Conservation (phyloP, 169 alveolate genomes). For the Babesia gibsoni region DNA sequence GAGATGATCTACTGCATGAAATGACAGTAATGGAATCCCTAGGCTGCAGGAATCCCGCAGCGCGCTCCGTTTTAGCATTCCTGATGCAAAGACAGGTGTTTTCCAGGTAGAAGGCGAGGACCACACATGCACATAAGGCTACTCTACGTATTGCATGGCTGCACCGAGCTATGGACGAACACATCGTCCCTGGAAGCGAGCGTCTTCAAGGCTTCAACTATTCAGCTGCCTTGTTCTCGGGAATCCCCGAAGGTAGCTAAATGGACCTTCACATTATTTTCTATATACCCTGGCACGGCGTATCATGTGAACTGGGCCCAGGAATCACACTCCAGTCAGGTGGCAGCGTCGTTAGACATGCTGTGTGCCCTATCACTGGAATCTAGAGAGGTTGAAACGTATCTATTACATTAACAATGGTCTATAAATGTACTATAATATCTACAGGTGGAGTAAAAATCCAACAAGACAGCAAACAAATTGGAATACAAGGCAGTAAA, state of each 20-base stretch:
- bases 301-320: too few relatives aligned
- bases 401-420: too few relatives aligned
- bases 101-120: neutral
- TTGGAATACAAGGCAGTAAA: conserved; percentile 26
- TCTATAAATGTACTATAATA: too few relatives aligned
- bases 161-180: neutral
- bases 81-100: neutral
- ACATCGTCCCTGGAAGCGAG: neutral
- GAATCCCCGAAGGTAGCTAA: neutral
- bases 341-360: too few relatives aligned
- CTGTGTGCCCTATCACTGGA: too few relatives aligned
- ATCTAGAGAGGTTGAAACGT: too few relatives aligned
- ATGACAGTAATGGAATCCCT: too few relatives aligned
- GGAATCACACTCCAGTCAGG: too few relatives aligned
- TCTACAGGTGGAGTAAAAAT: neutral
- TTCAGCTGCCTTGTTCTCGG: neutral
- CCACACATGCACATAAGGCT: neutral
- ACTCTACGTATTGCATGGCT: neutral
- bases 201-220: neutral
- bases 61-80: neutral
- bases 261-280: neutral
- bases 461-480: conserved; percentile 44
- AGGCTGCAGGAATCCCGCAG: neutral
- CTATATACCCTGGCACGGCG: too few relatives aligned
- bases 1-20: too few relatives aligned